Evolutionary conservation across 2,329 filamentous ascomycete genomes (phyloP).

Genomic region (Aphanoascus verrucosus): DNA sequence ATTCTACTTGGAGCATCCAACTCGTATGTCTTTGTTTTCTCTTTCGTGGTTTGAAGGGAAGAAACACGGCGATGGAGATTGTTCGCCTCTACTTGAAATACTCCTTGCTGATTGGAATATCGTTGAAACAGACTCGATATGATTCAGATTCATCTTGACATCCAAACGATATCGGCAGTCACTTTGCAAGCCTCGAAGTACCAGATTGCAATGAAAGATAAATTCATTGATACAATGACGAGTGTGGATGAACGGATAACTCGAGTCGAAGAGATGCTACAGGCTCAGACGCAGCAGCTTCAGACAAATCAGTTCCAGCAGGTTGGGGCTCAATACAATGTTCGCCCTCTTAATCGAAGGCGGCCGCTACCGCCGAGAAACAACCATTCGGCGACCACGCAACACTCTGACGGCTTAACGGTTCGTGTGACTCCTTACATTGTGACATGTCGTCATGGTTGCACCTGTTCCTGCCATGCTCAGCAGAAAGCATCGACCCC

Average conservation of each 20-base stretch:
- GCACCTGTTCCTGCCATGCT: conserved; percentile 19
- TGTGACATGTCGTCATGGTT: conserved; percentile 16
- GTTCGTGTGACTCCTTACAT: conserved; percentile 13
- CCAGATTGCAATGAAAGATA: conserved; percentile 18
- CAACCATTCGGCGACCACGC: background rate
- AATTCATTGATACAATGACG: conserved; percentile 18
- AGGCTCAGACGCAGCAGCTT: conserved; percentile 19
- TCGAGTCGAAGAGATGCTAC: conserved; percentile 22
- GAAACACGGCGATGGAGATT: background rate
- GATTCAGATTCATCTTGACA: conserved; percentile 18
- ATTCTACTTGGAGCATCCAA: conserved; percentile 23
- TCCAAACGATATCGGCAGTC: conserved; percentile 21
- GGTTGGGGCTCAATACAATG: conserved; percentile 19
- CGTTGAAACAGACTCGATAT: conserved; percentile 19
- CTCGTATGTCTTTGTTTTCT: conserved; percentile 18
- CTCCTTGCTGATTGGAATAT: background rate
- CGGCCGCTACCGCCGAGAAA: background rate
- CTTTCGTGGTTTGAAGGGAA: background rate
- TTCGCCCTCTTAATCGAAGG: background rate
- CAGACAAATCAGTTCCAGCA: conserved; percentile 20
- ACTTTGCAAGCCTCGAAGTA: conserved; percentile 18
- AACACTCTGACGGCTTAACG: conserved; percentile 8
- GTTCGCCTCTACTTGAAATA: background rate
- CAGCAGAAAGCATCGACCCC: conserved; percentile 18
- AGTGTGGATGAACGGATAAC: conserved; percentile 22